Conservation (phyloP, 2,329 filamentous ascomycete species). For the Neocucurbitaria cava region DNA sequence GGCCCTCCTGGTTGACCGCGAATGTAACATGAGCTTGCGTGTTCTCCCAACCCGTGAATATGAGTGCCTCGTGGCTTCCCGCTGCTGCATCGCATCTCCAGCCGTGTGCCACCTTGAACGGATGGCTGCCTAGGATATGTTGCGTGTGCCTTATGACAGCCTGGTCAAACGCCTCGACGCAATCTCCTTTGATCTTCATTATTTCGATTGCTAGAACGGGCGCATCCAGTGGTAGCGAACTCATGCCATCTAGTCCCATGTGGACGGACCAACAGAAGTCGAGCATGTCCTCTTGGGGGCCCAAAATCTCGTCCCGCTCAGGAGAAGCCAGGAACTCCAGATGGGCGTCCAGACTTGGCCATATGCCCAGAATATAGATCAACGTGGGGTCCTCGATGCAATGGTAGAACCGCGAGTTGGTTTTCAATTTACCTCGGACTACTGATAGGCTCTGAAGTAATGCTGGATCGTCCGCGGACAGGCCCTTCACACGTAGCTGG, state of each 20-base stretch:
- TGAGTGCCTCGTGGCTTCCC: constrained; percentile 28
- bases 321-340: constrained; percentile 36
- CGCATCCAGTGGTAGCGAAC: constrained; percentile 30
- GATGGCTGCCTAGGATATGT: constrained; percentile 18
- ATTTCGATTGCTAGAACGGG: constrained; percentile 35
- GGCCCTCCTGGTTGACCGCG: constrained; percentile 6
- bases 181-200: constrained; percentile 17
- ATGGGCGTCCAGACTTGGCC: constrained; percentile 38
- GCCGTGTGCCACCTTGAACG: constrained; percentile 26
- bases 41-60: constrained; percentile 33
- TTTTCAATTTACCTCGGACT: constrained; percentile 34
- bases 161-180: constrained; percentile 20
- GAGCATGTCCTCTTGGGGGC: constrained; percentile 37
- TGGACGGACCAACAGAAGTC: constrained; percentile 40
- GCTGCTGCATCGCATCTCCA: constrained; percentile 33
- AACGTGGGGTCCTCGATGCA: constrained; percentile 36
- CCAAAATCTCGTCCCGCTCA: constrained; percentile 33
- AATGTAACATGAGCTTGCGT: constrained; percentile 23
- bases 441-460: constrained; percentile 39
- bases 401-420: constrained; percentile 37
- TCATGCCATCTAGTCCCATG: constrained; percentile 29
- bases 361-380: constrained; percentile 42
- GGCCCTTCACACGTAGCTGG: constrained; percentile 33
- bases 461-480: constrained; percentile 23
- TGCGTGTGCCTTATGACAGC: constrained; percentile 18